Evolutionary conservation across 495 filamentous ascomycete genomes (phyloP).

Genomic region (Ascobolus immersus): DNA sequence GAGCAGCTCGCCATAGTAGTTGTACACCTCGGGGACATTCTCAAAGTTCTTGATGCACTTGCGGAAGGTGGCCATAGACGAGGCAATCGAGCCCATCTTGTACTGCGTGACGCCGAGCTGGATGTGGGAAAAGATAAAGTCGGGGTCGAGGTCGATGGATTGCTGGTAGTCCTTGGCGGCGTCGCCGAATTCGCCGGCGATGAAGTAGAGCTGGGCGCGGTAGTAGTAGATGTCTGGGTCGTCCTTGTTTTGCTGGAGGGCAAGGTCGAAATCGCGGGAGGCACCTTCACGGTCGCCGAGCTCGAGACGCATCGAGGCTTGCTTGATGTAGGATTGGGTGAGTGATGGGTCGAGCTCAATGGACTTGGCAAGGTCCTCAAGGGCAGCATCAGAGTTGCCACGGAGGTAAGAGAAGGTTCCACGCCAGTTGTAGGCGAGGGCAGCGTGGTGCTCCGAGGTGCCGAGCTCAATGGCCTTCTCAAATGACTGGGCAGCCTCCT

Average conservation of each 20-base stretch:
- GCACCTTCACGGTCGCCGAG: conserved; percentile 71
- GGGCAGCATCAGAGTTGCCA: conserved; percentile 59
- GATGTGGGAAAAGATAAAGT: conserved; percentile 98
- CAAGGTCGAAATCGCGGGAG: conserved; percentile 63
- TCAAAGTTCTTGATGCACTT: conserved; percentile 96
- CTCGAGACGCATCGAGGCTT: conserved; percentile 92
- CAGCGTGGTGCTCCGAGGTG: conserved; percentile 55
- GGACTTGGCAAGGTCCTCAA: conserved; percentile 69
- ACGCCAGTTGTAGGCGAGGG: conserved; percentile 80
- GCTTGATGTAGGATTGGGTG: conserved; percentile 95
- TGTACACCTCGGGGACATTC: conserved; percentile 90
- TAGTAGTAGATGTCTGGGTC: conserved; percentile 99
- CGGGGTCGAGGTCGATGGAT: conserved; percentile 82
- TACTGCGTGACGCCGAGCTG: conserved; percentile 98
- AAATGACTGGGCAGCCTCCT: conserved; percentile 61
- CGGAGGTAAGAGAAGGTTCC: conserved; percentile 84
- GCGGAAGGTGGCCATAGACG: conserved; percentile 94
- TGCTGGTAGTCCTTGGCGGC: conserved; percentile 98
- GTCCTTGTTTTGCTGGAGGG: conserved; percentile 57
- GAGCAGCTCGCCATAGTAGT: conserved; percentile 97
- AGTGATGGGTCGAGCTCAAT: conserved; percentile 64
- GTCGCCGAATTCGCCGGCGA: conserved; percentile 72
- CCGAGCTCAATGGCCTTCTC: conserved; percentile 62
- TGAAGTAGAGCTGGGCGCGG: conserved; percentile 94
- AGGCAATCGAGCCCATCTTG: conserved; percentile 96